Evolutionary conservation across 2,329 filamentous ascomycete species (phyloP), one percentile per base, ranked within the genome.

Genomic region (Colletotrichum kahawae): DNA sequence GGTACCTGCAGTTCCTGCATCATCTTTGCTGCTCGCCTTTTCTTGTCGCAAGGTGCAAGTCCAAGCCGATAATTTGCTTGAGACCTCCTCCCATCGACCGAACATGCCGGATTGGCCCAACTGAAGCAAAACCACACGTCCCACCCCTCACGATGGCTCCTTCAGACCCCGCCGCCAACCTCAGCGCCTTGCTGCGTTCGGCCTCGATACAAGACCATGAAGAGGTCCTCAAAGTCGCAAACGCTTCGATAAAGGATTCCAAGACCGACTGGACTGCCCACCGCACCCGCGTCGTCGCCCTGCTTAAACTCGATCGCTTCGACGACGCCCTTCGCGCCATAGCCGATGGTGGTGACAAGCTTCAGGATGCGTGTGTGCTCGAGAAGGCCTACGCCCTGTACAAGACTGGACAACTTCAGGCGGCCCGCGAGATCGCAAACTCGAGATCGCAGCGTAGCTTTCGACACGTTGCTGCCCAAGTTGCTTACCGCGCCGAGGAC

Each of bases 361-460:
- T 96, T 72, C 90, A 92, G 81, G 86, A 90, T 51, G 84, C 85
- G 72, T 94, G 93, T 78, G 81, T 85, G 18, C 87, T 96, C 57
- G 95, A 96, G 83, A 93, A 93, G 82, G 91, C 93, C 3, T 97
- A 97, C 85, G 93, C 94, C n/a, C 88, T 96, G 24, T 97, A 97
- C 86, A 97, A 96, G 86, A 90, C 91, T 1, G 94, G 94, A 29
- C 88, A 92, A 77, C 89, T 95, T 2, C 86, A 89, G 24, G 92
- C 93, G 71, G 94, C 95, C n/a, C 70, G 74, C 18, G 71, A 76
- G 24, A 77, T 85, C 18, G 80, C 90, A 21, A 79, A 84, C 18
- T 78, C 85, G 13, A 78, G 78, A 13, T 71, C 80, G 5, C 78
- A 85, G 76, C 82, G 84, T 66, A 82, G 82, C 77, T 86, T 85